Conservation (phyloP, 495 filamentous ascomycete species). For the Sabuloglossum arenarium region DNA sequence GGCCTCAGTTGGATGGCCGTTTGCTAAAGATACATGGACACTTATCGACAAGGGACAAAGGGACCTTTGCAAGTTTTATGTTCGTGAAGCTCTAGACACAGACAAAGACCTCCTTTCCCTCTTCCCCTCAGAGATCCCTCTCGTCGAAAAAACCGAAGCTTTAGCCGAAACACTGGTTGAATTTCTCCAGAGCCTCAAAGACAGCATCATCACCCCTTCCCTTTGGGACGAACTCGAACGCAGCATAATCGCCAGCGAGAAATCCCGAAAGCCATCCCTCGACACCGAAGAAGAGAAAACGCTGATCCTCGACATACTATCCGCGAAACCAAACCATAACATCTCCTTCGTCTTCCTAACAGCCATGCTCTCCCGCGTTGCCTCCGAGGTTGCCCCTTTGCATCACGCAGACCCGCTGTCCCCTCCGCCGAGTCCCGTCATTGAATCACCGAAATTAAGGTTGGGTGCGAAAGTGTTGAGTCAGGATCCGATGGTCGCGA, state of each 20-base stretch:
- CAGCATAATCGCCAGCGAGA: constrained; percentile 31
- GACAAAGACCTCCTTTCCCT: constrained; percentile 32
- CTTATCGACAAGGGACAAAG: constrained; percentile 18
- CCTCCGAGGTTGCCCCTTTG: background rate
- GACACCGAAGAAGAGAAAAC: constrained; percentile 41
- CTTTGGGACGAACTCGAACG: constrained; percentile 56
- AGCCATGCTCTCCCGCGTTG: constrained; percentile 35
- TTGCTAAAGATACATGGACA: constrained; percentile 34
- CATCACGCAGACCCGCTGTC: background rate
- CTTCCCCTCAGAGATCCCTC: constrained; percentile 35
- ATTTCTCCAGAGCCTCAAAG: constrained; percentile 50
- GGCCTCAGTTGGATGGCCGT: constrained; percentile 55
- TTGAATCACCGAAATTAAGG: background rate
- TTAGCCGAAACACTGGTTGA: constrained; percentile 42
- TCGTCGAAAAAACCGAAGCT: constrained; percentile 46
- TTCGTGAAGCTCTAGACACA: constrained; percentile 50
- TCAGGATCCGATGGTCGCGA: constrained; percentile 12
- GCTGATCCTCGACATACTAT: constrained; percentile 51
- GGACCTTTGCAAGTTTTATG: constrained; percentile 16
- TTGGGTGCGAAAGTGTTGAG: background rate
- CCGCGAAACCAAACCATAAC: constrained; percentile 50
- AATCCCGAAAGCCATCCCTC: constrained; percentile 22
- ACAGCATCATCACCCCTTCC: constrained; percentile 45
- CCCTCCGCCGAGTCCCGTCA: background rate
- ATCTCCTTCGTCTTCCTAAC: constrained; percentile 74